Base-by-base conservation (phyloP, 257 asterid genomes). In the Lycium ferocissimum region DNA sequence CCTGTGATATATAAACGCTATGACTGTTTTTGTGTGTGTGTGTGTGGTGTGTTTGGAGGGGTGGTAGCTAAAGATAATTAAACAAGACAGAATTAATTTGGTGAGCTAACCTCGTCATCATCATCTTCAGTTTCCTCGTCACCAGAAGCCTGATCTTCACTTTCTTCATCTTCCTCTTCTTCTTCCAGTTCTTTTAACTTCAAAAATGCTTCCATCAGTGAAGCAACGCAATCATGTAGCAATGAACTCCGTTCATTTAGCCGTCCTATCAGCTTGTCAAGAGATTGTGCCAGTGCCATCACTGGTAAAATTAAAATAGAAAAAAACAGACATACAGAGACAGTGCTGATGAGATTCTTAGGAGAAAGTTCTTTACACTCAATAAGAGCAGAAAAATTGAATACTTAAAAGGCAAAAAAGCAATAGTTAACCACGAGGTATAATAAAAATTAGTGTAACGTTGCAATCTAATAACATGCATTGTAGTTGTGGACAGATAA, bases 81-180 rank as follows among this genome's bases (percentile, higher is more conserved):
- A 76, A 76, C 43, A 70, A 47, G 69, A 70, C n/a, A 47, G 35
- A 70, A 83, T 49, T 83, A 67, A 58, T 43, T 83, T 20, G 22
- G 79, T 83, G 37, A 82, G 7, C 80, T 53, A 82, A 72, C 87
- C 78, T 88, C 89, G n/a, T 83, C 86, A 45, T 85, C 85, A 53
- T 86, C 89, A 3, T 86, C 89, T 51, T 84, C 89, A 20, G 72
- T 43, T 22, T 86, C 89, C 59, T 86, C 92, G 66, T 89, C 90
- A 71, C 49, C 85, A 71, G 78, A 86, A 33, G 66, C 84, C 69
- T 26, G 89, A 35, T 87, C 90, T 67, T 84, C 88, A 78, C 81
- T 81, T 38, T 85, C 90, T 63, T 81, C 90, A 9, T 71, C 86
- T 37, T 82, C 85, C 1, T 58, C 86, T 20, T 72, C 90, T 56